Evolutionary conservation across 129 eudicot genomes (phyloP).

Genomic region (Erigeron canadensis): DNA sequence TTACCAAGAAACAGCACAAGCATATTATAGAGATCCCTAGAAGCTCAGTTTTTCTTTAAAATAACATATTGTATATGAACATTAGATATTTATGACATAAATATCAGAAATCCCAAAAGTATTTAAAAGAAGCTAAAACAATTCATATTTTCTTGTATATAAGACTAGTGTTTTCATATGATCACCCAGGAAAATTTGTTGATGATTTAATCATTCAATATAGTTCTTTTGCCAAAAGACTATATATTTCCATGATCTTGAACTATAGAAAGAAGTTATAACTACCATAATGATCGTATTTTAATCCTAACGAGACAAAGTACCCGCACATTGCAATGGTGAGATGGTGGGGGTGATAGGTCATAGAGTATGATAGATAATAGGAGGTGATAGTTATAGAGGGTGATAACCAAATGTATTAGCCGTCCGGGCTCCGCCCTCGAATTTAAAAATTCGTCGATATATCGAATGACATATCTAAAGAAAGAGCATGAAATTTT

Average conservation of each 20-base stretch:
- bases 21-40: background rate
- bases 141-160: no score
- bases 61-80: background rate
- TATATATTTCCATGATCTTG: background rate
- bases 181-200: background rate
- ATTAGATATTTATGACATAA: background rate
- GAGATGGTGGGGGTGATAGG: no score
- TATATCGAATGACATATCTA: no score
- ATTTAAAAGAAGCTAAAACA: no score
- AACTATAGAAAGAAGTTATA: background rate
- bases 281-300: background rate
- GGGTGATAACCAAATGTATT: no score
- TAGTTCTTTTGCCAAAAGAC: background rate
- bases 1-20: background rate
- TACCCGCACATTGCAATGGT: background rate
- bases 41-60: background rate
- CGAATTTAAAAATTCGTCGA: no score
- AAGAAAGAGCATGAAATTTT: no score
- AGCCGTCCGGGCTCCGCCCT: no score
- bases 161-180: no score
- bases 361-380: no score
- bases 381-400: no score
- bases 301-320: background rate
- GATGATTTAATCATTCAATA: background rate
- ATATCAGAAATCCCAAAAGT: no score